A percentile compares a stretch with the other conserved stretches of the same genome.
These are phyloP conservation scores for Elaeis guineensis DNA, from an alignment of 176 grass and related monocot genomes.

Conservation along the genomic window DNA sequence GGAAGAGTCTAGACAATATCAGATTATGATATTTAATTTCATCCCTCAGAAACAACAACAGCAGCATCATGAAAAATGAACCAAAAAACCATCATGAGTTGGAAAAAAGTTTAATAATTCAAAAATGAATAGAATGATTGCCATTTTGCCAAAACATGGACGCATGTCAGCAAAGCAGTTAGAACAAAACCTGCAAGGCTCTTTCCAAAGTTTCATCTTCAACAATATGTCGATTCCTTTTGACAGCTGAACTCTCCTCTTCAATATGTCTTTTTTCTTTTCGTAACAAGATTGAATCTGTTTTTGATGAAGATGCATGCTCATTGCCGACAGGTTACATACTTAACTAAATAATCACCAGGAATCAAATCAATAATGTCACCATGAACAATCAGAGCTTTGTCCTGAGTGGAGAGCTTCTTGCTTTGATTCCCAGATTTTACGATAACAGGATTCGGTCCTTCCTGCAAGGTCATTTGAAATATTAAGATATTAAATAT, in stretches of 20 bases:
- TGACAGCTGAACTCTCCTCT: slow-evolving; percentile 24
- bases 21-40: too few species aligned
- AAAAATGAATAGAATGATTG: background rate
- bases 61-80: too few species aligned
- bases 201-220: slow-evolving; percentile 57
- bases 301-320: slow-evolving; percentile 12
- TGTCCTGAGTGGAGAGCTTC: slow-evolving; percentile 60
- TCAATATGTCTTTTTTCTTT: slow-evolving; percentile 60
- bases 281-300: slow-evolving; percentile 19
- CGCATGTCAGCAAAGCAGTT: background rate
- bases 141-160: background rate
- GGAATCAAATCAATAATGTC: slow-evolving; percentile 88
- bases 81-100: too few species aligned
- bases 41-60: too few species aligned
- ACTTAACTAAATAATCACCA: slow-evolving; percentile 55
- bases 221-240: slow-evolving; percentile 58
- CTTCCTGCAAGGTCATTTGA: slow-evolving; percentile 47
- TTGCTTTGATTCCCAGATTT: slow-evolving; percentile 41
- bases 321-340: slow-evolving; percentile 26
- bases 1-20: too few species aligned
- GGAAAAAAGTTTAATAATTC: too few species aligned
- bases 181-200: slow-evolving; percentile 41
- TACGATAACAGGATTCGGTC: slow-evolving; percentile 64
- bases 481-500: background rate
- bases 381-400: slow-evolving; percentile 38